A percentile compares a stretch with the other conserved stretches of the same genome.
phyloP scores from a whole-genome alignment of 179 eudicot genomes.

The Spergularia azorica region DNA sequence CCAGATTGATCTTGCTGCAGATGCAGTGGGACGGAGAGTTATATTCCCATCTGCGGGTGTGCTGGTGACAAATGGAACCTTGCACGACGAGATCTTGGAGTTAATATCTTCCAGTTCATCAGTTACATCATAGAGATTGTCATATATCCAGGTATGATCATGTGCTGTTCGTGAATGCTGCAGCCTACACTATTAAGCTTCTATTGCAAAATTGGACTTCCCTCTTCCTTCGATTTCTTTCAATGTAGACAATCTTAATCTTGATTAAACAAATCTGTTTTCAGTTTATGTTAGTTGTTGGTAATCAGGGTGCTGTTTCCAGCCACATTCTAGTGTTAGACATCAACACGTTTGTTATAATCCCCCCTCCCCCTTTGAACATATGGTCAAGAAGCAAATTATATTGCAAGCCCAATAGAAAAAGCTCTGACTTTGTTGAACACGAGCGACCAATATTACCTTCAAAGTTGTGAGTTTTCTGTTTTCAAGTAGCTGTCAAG shows the following conservation, averaged over 20 bases:
- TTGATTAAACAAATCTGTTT: background rate
- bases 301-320: background rate
- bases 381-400: no score
- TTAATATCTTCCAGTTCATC: slow-evolving; percentile 53
- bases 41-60: slow-evolving; percentile 81
- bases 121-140: slow-evolving; percentile 32
- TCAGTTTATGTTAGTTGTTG: background rate
- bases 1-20: slow-evolving; percentile 69
- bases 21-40: slow-evolving; percentile 60
- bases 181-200: background rate
- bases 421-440: no score
- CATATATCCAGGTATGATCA: slow-evolving; percentile 24
- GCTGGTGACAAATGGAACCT: slow-evolving; percentile 62
- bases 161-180: background rate
- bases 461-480: no score
- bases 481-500: no score
- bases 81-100: slow-evolving; percentile 58
- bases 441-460: no score
- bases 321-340: background rate
- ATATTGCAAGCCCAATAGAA: no score
- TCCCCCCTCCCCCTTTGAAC: background rate
- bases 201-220: slow-evolving; percentile 4
- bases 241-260: no score
- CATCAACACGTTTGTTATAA: background rate
- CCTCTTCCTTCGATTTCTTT: background rate